Conservation (phyloP, 129 eudicot genomes). For the Centella asiatica region DNA sequence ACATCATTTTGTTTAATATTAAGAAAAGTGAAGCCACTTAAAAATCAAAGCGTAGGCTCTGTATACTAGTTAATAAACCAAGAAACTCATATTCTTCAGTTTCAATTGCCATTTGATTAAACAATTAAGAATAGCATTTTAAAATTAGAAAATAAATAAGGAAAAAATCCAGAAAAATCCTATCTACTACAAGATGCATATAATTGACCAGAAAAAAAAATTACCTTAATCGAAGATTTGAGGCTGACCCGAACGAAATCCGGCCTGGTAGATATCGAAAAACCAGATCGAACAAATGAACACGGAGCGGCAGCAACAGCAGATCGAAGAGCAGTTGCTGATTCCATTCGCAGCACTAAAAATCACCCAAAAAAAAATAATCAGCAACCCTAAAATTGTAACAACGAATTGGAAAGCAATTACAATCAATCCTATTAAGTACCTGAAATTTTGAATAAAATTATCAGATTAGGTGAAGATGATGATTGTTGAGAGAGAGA, state of each 20-base stretch:
- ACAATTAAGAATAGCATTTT: too few species aligned
- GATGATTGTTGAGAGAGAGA: too few species aligned
- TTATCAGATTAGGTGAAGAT: background rate
- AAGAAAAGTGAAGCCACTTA: too few species aligned
- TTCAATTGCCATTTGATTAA: too few species aligned
- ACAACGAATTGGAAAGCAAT: background rate
- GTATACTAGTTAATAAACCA: too few species aligned
- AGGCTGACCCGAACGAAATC: constrained; percentile 22
- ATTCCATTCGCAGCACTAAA: constrained; percentile 42
- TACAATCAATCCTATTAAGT: background rate
- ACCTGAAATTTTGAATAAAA: background rate
- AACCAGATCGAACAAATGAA: constrained; percentile 7
- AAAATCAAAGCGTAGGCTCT: too few species aligned
- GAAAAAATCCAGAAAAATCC: too few species aligned
- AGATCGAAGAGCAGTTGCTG: constrained; percentile 56
- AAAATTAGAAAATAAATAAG: too few species aligned
- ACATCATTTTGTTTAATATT: too few species aligned
- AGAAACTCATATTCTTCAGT: too few species aligned
- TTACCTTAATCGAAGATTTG: constrained; percentile 32
- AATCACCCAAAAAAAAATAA: background rate
- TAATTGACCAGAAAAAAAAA: background rate
- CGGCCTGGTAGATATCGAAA: constrained; percentile 10
- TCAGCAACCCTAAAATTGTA: constrained; percentile 4
- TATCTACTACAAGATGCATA: background rate
- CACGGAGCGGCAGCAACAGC: constrained; percentile 28